These are phyloP conservation scores for Neltuma alba DNA, from an alignment of 306 rosid species.

Conservation along the genomic window DNA sequence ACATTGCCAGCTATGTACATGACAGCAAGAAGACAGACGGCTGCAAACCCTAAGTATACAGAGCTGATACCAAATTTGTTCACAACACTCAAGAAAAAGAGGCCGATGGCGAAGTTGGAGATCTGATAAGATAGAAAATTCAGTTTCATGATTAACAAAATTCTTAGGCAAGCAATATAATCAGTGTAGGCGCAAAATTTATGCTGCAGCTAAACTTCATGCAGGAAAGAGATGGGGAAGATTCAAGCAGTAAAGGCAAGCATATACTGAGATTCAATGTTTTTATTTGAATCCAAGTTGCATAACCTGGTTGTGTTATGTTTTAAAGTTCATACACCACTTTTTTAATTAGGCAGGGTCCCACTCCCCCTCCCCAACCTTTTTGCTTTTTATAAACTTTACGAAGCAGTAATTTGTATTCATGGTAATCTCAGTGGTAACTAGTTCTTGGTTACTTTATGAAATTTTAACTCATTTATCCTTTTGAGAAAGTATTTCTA, in stretches of 20 bases:
- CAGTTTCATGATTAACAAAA: slow-evolving; percentile 13
- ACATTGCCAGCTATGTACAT: slow-evolving; percentile 81
- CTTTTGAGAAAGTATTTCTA: background rate
- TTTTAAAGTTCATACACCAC: background rate
- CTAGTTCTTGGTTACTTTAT: background rate
- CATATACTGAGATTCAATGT: background rate
- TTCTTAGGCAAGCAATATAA: background rate
- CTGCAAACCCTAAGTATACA: slow-evolving; percentile 81
- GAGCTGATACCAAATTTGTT: slow-evolving; percentile 88
- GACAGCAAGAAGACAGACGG: slow-evolving; percentile 83
- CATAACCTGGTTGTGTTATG: background rate
- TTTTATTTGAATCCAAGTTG: background rate
- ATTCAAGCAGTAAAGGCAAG: background rate
- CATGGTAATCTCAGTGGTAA: background rate
- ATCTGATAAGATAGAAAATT: slow-evolving; percentile 54
- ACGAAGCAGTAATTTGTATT: background rate
- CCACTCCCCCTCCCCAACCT: background rate
- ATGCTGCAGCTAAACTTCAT: background rate
- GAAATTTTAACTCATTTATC: background rate
- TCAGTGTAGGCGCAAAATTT: background rate
- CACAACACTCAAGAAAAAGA: slow-evolving; percentile 93
- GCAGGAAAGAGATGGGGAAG: background rate
- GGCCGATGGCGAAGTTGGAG: slow-evolving; percentile 88
- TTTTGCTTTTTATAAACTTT: background rate
- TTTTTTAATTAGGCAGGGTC: background rate